Evolutionary conservation across 2,329 filamentous ascomycete species (phyloP).

Genomic region (Diaporthe nobilis): DNA sequence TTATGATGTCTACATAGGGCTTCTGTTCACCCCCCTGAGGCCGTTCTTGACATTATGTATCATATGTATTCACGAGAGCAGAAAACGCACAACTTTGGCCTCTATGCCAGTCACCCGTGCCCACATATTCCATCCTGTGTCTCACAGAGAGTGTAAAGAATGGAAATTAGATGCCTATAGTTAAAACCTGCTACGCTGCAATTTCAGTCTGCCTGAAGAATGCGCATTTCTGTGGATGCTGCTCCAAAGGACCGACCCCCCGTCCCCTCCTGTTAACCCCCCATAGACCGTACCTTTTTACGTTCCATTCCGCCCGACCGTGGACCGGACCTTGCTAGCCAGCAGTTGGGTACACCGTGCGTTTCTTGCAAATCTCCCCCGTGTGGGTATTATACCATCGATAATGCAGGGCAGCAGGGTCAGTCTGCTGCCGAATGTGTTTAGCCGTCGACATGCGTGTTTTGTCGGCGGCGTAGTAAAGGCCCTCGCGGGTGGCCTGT

Average conservation of each 20-base stretch:
- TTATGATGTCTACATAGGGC: background rate
- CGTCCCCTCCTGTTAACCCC: background rate
- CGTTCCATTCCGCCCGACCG: constrained; percentile 9
- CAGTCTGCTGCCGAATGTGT: constrained; percentile 18
- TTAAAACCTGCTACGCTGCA: constrained; percentile 42
- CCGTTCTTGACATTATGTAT: background rate
- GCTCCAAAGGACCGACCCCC: constrained; percentile 30
- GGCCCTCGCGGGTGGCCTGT: constrained; percentile 11
- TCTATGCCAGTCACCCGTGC: background rate
- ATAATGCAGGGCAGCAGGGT: constrained; percentile 21
- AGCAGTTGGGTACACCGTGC: constrained; percentile 1
- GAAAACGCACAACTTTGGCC: constrained; percentile 27
- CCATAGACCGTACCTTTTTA: constrained; percentile 34
- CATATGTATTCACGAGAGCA: constrained; percentile 20
- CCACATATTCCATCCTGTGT: background rate
- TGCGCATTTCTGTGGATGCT: constrained; percentile 25
- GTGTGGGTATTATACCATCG: constrained; percentile 30
- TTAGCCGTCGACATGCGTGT: constrained; percentile 28
- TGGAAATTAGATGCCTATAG: constrained; percentile 42
- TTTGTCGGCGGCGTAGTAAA: background rate
- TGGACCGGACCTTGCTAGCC: constrained; percentile 16
- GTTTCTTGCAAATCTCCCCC: constrained; percentile 10
- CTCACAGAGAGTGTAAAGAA: constrained; percentile 43
- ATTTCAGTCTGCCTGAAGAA: constrained; percentile 39
- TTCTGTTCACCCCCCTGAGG: background rate